phyloP scores from a whole-genome alignment of 108 stramenopile genomes.

The Skeletonema marinoi region DNA sequence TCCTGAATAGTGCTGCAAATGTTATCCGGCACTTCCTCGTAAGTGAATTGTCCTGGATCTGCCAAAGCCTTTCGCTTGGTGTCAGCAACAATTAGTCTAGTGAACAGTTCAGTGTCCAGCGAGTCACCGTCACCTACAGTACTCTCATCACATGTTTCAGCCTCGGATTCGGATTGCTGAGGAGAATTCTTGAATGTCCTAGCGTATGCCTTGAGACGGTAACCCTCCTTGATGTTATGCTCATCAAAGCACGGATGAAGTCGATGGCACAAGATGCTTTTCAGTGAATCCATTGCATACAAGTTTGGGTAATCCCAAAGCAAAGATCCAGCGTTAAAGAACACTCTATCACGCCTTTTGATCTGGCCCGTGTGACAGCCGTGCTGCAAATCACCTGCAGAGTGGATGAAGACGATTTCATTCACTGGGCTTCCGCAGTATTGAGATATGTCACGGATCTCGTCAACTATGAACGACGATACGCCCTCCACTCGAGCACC shows the following conservation, averaged over 20 bases:
- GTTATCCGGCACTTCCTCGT: constrained; percentile 20
- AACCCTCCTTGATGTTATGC: constrained; percentile 51
- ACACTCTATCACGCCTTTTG: constrained; percentile 70
- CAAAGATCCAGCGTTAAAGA: constrained; percentile 87
- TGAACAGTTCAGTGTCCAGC: constrained; percentile 36
- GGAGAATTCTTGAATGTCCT: constrained; percentile 13
- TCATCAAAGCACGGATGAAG: constrained; percentile 65
- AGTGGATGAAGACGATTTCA: constrained; percentile 81
- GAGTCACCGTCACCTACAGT: constrained; percentile 40
- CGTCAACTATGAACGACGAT: constrained; percentile 73
- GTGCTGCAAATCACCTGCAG: constrained; percentile 80
- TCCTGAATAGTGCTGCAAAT: constrained; percentile 64
- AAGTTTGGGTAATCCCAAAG: constrained; percentile 65
- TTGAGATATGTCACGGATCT: constrained; percentile 73
- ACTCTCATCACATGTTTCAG: constrained; percentile 45
- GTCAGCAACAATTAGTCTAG: constrained; percentile 30
- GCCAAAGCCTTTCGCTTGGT: constrained; percentile 23
- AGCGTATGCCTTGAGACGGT: constrained; percentile 68
- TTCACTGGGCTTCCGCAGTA: constrained; percentile 53
- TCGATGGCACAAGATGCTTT: constrained; percentile 45
- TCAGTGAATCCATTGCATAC: constrained; percentile 34
- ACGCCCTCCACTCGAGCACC: constrained; percentile 80
- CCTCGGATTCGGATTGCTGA: constrained; percentile 20
- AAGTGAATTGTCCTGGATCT: constrained; percentile 18
- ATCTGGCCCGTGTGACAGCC: constrained; percentile 74